Percentiles rank a stretch among this genome's conserved stretches.
Conservation (phyloP, 208 protist genomes). For the Crithidia brevicula region DNA sequence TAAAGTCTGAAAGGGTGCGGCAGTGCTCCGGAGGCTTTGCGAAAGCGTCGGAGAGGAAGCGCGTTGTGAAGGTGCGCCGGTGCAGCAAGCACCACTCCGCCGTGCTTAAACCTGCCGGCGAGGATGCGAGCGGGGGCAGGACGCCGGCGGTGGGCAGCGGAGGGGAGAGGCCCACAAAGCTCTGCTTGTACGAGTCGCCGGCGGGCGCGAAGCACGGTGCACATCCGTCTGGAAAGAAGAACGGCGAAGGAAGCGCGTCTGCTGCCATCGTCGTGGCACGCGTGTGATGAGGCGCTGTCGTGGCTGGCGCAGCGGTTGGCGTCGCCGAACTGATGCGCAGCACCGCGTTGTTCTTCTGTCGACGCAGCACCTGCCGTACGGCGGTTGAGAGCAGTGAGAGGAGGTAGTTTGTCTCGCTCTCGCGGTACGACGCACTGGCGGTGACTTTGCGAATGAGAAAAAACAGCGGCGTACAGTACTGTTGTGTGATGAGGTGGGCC, state of each 20-base stretch:
- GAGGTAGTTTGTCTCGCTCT: constrained; percentile 65
- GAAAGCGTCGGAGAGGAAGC: constrained; percentile 56
- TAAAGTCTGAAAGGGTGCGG: constrained; percentile 50
- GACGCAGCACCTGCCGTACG: constrained; percentile 52
- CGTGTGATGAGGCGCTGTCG: neutral
- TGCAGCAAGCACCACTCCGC: constrained; percentile 40
- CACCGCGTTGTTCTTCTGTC: constrained; percentile 25
- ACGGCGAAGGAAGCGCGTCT: constrained; percentile 43
- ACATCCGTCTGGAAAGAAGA: constrained; percentile 50
- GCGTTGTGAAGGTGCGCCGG: constrained; percentile 48
- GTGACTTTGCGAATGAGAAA: constrained; percentile 56
- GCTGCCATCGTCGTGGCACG: neutral
- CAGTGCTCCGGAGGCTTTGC: constrained; percentile 43
- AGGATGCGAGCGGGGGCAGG: neutral
- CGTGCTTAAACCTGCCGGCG: constrained; percentile 11
- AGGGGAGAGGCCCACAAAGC: constrained; percentile 60
- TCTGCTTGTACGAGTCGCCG: constrained; percentile 62
- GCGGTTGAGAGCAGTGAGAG: constrained; percentile 80
- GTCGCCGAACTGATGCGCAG: constrained; percentile 22
- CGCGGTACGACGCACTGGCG: constrained; percentile 34
- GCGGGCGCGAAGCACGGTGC: constrained; percentile 76
- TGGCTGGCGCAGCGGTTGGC: neutral
- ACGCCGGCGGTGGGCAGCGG: constrained; percentile 23
- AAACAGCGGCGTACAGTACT: constrained; percentile 75
- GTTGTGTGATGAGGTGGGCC: constrained; percentile 53